phyloP scores from a whole-genome alignment of 345 rosid species.

The Passiflora organensis region DNA sequence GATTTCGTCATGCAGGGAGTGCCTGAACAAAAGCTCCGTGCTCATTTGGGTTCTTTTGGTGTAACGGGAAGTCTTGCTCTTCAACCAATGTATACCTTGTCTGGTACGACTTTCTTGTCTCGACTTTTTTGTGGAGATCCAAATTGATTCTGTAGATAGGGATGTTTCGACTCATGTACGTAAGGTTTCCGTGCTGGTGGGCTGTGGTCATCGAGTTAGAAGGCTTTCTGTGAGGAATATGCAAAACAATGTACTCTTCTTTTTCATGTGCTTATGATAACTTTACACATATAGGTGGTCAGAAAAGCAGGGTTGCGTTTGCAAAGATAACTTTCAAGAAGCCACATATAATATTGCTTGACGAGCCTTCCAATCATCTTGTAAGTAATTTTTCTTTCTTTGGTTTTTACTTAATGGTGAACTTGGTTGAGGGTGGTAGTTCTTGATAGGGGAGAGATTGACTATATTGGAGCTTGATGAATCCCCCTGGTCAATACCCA shows the following conservation, averaged over 20 bases:
- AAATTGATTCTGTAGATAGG: background rate
- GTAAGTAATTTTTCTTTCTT: slow-evolving; percentile 49
- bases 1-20: slow-evolving; percentile 64
- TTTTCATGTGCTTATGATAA: background rate
- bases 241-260: background rate
- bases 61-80: slow-evolving; percentile 97
- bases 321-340: slow-evolving; percentile 98
- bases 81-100: slow-evolving; percentile 97
- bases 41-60: slow-evolving; percentile 95
- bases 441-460: background rate
- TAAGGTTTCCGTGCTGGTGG: background rate
- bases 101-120: slow-evolving; percentile 44
- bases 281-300: slow-evolving; percentile 59
- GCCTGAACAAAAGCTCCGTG: slow-evolving; percentile 88
- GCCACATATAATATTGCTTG: slow-evolving; percentile 93
- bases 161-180: background rate
- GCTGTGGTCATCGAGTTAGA: background rate
- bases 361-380: slow-evolving; percentile 99
- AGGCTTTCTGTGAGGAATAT: background rate
- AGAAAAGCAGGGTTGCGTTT: slow-evolving; percentile 98
- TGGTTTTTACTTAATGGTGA: background rate
- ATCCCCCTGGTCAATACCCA: background rate
- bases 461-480: background rate
- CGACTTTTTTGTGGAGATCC: background rate
- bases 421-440: background rate